These are phyloP conservation scores for Sporopachydermia quercuum DNA, from an alignment of 805 yeast species.

Conservation along the genomic window DNA sequence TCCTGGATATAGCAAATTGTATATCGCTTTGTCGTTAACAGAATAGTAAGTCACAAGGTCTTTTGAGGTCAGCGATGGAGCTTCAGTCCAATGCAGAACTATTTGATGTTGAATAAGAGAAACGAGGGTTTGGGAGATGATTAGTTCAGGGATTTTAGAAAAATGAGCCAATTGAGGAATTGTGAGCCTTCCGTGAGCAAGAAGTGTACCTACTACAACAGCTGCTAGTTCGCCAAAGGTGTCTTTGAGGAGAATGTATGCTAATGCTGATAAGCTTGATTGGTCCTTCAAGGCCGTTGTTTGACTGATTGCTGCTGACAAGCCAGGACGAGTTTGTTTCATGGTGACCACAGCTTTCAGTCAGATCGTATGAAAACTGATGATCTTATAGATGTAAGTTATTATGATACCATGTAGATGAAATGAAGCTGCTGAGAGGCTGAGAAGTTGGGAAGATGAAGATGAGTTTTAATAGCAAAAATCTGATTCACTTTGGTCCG, in stretches of 20 bases:
- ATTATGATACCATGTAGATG: no score
- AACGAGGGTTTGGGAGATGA: constrained; percentile 53
- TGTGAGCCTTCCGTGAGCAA: constrained; percentile 53
- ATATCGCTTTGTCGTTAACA: constrained; percentile 48
- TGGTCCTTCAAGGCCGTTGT: not conserved
- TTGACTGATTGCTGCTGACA: not conserved
- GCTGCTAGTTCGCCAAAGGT: constrained; percentile 63
- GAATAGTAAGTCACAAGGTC: constrained; percentile 38
- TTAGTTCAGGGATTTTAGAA: constrained; percentile 30
- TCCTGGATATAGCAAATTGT: constrained; percentile 59
- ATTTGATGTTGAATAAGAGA: constrained; percentile 70
- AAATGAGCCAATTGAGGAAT: constrained; percentile 35
- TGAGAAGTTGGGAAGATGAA: no score
- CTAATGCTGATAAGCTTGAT: constrained; percentile 18
- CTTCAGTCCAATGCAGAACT: constrained; percentile 47
- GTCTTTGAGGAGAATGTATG: constrained; percentile 23
- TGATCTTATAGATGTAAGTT: no score
- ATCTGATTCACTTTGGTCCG: no score
- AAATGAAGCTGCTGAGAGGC: no score
- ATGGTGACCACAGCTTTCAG: no score
- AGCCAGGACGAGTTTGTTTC: no score
- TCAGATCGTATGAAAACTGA: no score
- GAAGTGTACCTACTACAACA: constrained; percentile 38
- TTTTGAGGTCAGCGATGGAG: constrained; percentile 14
- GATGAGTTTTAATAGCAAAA: no score